Evolutionary conservation across 495 filamentous ascomycete genomes (phyloP).

Genomic region (Venustampulla echinocandica): DNA sequence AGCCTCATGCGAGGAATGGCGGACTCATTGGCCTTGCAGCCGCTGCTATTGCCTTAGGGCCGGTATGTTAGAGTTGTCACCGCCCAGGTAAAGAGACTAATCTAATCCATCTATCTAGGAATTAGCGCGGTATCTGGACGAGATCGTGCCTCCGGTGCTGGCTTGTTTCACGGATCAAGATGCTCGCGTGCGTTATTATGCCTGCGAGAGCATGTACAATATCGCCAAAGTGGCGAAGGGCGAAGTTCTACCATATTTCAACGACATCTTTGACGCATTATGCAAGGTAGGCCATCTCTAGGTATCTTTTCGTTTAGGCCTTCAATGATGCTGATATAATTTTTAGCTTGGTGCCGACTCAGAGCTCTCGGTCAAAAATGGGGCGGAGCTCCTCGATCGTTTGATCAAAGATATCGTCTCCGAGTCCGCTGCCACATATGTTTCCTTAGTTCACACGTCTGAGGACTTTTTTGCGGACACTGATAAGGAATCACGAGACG

Average conservation of each 20-base stretch:
- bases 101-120: slow-evolving; percentile 43
- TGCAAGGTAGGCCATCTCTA: slow-evolving; percentile 66
- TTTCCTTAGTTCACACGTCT: slow-evolving; percentile 66
- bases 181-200: slow-evolving; percentile 95
- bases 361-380: slow-evolving; percentile 96
- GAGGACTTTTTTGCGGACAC: slow-evolving; percentile 40
- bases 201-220: slow-evolving; percentile 99
- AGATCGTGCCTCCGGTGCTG: slow-evolving; percentile 94
- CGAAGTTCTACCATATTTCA: slow-evolving; percentile 92
- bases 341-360: slow-evolving; percentile 85
- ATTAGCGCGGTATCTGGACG: slow-evolving; percentile 80
- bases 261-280: slow-evolving; percentile 93
- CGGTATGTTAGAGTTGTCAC: slow-evolving; percentile 52
- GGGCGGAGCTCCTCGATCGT: slow-evolving; percentile 90
- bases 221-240: slow-evolving; percentile 99
- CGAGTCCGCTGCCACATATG: slow-evolving; percentile 91
- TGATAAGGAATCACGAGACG: slow-evolving; percentile 40
- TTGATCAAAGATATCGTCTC: slow-evolving; percentile 97
- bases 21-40: slow-evolving; percentile 94
- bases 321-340: neutral
- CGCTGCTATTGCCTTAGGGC: slow-evolving; percentile 89
- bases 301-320: too few relatives aligned
- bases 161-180: slow-evolving; percentile 98
- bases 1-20: slow-evolving; percentile 93
- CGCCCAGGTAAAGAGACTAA: neutral